Evolutionary conservation across 257 asterid species (phyloP), one percentile per base, ranked within the genome.

Genomic region (Linaria vulgaris): DNA sequence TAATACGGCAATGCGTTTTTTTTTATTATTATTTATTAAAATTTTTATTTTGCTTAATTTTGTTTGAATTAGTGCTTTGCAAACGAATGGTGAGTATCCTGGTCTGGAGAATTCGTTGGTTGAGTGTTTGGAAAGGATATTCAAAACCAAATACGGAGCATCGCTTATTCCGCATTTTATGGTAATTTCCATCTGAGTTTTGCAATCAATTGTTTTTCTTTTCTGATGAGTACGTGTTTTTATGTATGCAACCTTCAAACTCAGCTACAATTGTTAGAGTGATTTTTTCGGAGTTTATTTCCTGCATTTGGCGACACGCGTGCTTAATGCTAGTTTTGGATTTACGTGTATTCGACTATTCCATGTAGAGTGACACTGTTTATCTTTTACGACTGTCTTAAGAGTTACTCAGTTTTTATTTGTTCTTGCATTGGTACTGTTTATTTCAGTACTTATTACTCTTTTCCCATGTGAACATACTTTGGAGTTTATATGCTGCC

Each of bases 81-180:
- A 90, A 86, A 81, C 94, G 31, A 77, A 80, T 61, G 72, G 79
- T 48, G 83, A 86, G 60, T 80, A 78, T 72, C 95, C 96, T 31
- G 92, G 95, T 8, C 75, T 94, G 65, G 97, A 87, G 77, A 78
- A 66, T 69, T 90, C 86, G 10, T 61, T 90, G 81, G 88, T 84
- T 51, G 87, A 81, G 68, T 78, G 91, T 57, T 71, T 94, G 77
- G 97, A 80, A 56, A 82, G 86, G 90, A 64, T 90, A 56, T 94
- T 94, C 87, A 78, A 77, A 68, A 90, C 95, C 21, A 85, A 85
- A 56, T 79, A 89, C 73, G 99, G 99, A 37, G 88, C 96, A 41
- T 87, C 97, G 20, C 95, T 87, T 66, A 81, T 94, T 61, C 97
- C 99, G 19, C 97, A 87, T 56, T 90, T 60, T 77, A 87, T 94